Base-by-base conservation (phyloP, 805 yeast species). In the Candida gorgasii region DNA sequence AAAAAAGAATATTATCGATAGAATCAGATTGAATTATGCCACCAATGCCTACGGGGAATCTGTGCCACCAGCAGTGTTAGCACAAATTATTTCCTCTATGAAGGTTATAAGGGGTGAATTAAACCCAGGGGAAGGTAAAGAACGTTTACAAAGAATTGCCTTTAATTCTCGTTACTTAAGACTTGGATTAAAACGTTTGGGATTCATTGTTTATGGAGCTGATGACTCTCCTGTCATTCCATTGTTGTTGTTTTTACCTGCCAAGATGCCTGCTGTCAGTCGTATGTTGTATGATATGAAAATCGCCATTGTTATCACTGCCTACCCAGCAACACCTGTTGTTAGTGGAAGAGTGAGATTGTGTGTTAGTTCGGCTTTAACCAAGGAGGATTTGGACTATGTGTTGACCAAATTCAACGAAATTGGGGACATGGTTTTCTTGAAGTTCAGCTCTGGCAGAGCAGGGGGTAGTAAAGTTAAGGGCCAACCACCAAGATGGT, bases 171-270 rank as follows among this genome's bases (percentile, higher is more conserved):
- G 99, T 54, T 93, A 93, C 67, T 72, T 93, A 46, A 80, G 98
- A 57, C 72, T 89, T 34, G 99, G 96, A 40, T 75, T 93, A 57
- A 89, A 87, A 62, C 83, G 92, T 62, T 71, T 93, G 48, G 99
- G 99, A 1, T 93, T 90, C 63, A 89, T 90, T 57, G 93, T 89
- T 35, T 85, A 83, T 53, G 99, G 99, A 52, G 86, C 86, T 49
- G 97, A 93, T 53, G 99, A 93, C 63, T 86, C 96, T 31, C 99
- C 99, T 1, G 96, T 93, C 40, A 81, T 93, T 46, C 99, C 99
- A 24, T 63, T 92, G 47, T 70, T 93, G 60, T 66, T 90, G 49
- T 93, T 85, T 59, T 80, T 88, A 40, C 99, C 99, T 17, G 82
- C 95, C 20, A 92, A 90, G 61, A 89, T 93, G 95, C 95, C 96